These are phyloP conservation scores for Hypericum perforatum DNA, from an alignment of 345 rosid genomes.

Conservation along the genomic window DNA sequence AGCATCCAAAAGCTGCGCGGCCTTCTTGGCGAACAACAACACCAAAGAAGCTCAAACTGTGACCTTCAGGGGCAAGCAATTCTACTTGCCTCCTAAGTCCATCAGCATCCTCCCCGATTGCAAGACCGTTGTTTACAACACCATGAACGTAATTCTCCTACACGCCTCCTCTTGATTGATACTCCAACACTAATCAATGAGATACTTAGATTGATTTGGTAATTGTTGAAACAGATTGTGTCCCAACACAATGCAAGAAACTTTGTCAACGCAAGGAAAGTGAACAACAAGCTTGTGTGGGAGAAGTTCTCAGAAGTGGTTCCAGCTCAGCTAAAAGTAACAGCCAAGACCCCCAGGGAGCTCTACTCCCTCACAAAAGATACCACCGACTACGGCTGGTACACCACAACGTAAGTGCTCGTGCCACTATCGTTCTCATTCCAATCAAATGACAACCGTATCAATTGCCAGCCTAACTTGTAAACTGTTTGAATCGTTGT, in stretches of 20 bases:
- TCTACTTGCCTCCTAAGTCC: slow-evolving; percentile 1
- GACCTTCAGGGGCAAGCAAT: not conserved
- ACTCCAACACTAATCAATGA: not conserved
- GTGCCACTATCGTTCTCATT: too few relatives aligned
- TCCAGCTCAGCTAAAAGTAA: not conserved
- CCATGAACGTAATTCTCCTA: not conserved
- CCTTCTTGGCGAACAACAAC: slow-evolving; percentile 7
- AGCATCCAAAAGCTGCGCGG: not conserved
- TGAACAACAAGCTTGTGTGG: not conserved
- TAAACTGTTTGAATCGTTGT: not conserved
- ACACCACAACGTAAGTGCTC: not conserved
- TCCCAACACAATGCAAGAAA: not conserved
- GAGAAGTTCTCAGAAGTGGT: slow-evolving; percentile 2
- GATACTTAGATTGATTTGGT: too few relatives aligned
- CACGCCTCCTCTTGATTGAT: not conserved
- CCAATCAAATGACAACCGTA: not conserved
- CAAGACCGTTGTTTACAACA: slow-evolving; percentile 8
- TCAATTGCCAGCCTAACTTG: not conserved
- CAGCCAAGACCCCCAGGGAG: not conserved
- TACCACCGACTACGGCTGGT: slow-evolving; percentile 6
- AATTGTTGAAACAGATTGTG: not conserved
- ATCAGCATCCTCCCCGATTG: slow-evolving; percentile 9
- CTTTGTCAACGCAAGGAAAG: not conserved
- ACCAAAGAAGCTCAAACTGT: not conserved
- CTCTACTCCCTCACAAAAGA: not conserved